Conservation (phyloP, 2,329 filamentous ascomycete species). For the Stagonosporopsis rhizophila region DNA sequence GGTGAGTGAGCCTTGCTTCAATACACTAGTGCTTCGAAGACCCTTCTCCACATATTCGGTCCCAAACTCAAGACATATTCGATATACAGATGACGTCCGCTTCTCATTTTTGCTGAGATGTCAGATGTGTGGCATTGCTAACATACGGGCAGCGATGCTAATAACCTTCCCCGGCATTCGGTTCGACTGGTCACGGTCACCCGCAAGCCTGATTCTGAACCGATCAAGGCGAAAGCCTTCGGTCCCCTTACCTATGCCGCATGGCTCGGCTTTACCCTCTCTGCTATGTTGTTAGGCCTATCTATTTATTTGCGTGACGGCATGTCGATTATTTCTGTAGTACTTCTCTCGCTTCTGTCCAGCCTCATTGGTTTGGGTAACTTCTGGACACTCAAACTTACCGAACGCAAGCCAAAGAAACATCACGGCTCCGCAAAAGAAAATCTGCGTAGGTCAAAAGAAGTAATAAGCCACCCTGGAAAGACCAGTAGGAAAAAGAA, state of each 20-base stretch:
- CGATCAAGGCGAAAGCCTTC: slow-evolving; percentile 52
- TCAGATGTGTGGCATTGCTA: neutral
- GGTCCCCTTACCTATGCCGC: slow-evolving; percentile 56
- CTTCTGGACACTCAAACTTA: slow-evolving; percentile 57
- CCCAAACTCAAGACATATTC: neutral
- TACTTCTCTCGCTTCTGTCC: slow-evolving; percentile 58
- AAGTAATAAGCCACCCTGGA: neutral
- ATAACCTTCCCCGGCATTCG: slow-evolving; percentile 47
- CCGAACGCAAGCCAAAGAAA: slow-evolving; percentile 38
- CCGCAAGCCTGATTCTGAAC: slow-evolving; percentile 32
- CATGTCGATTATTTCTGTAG: slow-evolving; percentile 58
- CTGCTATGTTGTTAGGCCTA: slow-evolving; percentile 52
- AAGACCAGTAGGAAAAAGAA: neutral
- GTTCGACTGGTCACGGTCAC: slow-evolving; percentile 52
- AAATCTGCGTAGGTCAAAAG: neutral
- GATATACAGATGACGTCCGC: neutral
- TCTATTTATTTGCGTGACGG: slow-evolving; percentile 57
- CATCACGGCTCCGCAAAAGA: neutral
- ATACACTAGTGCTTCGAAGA: neutral
- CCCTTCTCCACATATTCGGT: slow-evolving; percentile 14
- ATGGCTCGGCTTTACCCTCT: slow-evolving; percentile 55
- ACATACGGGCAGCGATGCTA: slow-evolving; percentile 38
- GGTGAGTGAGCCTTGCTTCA: slow-evolving; percentile 37
- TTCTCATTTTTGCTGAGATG: neutral
- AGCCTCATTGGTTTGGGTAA: slow-evolving; percentile 58